Base-by-base conservation (phyloP, 768 basidiomycete genomes). In the Suillus occidentalis region DNA sequence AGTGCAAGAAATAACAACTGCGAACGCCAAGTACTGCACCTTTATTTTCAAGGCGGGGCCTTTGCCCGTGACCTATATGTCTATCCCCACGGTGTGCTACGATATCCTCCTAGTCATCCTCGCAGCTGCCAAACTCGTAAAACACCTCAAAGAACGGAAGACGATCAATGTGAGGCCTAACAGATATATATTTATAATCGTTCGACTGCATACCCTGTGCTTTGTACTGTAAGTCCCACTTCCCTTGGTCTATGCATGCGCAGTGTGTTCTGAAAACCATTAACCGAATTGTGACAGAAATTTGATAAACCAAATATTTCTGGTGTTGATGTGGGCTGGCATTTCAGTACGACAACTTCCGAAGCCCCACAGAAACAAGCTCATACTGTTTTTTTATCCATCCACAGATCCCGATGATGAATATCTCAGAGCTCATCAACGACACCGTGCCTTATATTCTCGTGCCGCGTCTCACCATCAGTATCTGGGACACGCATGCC, bases 401-500 rank as follows among this genome's bases (percentile, higher is more conserved):
- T 55, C 13, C 39, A 59, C 57, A 59, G 58, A 7, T 20, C 6
- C 10, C 39, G 3, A 6, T 28, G 58, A 12, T 13, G 40, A 59
- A 10, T 10, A 18, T 59, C 58, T 22, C 58, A 28, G 58, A 59
- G 58, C 39, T 59, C 25, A 28, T 59, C 39, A 59, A 40, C 58
- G 7, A 10, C 7, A 18, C 5, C 12, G 58, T 28, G 18, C 58
- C 58, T 20, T 59, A 28, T 42, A 28, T 59, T 42, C 25, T 59
- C 10, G 39, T 25, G 12, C 58, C 58, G 14, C 58, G 58, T 20
- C 25, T 59, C 10, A 59, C 18, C 18, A 42, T 59, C 18, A 59
- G 58, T 20, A 59, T 59, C 40, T 59, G 58, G 58, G 39, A 59
- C 28, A 59, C 40, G 10, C 58, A 59, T 42, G 58, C 58, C 12